Base-by-base conservation (phyloP, 169 alveolate species). In the Neospora caninum region DNA sequence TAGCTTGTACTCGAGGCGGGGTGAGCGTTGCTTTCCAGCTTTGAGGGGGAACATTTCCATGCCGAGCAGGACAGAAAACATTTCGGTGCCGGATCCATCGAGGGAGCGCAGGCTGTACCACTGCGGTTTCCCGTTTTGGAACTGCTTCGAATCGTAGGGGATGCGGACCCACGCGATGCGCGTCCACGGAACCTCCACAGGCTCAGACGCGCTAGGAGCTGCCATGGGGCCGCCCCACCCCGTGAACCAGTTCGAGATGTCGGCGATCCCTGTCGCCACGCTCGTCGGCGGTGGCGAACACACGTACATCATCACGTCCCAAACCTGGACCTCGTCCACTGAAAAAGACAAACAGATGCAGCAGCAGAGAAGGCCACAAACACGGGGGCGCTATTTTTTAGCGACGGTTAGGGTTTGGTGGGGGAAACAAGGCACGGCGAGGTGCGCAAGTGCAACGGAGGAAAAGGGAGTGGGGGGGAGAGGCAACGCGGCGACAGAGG, bases 141-240 rank as follows among this genome's bases (percentile, higher is more conserved):
- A 94, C 41, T 91, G 73, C 29, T 95, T 82, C 78, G 94, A 92
- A 54, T 96, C 96, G 89, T 94, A 96, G n/a, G 98, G 96, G 36
- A 98, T 96, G 54, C 98, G 93, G 18, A 94, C 87, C 97, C 98
- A 97, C 25, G 98, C 97, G 45, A 96, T 39, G 31, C 98, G 96
- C 43, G 93, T 92, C 53, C 80, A 95, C 25, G 82, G 43, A 42
- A 70, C 39, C 82, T 94, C 92, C 18, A 94, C 78, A 92, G 95
- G 70, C 39, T 73, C 78, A 0, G 91, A 69, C 86, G 88, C 94
- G 0, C 93, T 94, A 0, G 88, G 86, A 41, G 94, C 93, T 16
- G 95, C 91, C 34, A 78, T 88, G 53, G 70, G 95, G 18, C 95
- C 95, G 9, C 92, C 95, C 41, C 80, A 87, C 96, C 97, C 95